Percentiles rank a stretch among this genome's conserved stretches.
Evolutionary conservation across 1,139 yeast genomes (phyloP).

Genomic region (Pneumocystis wakefieldiae): DNA sequence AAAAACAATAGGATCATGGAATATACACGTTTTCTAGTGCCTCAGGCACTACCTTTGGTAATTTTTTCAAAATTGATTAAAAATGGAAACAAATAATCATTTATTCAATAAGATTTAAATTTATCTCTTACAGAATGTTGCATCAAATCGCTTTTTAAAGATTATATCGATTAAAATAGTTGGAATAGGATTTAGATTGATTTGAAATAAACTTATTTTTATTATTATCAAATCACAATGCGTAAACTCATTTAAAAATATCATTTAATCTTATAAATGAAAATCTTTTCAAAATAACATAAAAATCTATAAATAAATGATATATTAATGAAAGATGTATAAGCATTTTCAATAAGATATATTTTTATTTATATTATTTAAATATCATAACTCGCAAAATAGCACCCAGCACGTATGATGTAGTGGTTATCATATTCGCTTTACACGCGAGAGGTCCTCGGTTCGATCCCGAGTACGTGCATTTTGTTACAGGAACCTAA

Average conservation of each 20-base stretch:
- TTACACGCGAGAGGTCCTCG: conserved; percentile 1
- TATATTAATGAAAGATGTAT: not conserved
- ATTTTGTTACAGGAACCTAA: not conserved
- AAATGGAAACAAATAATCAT: not conserved
- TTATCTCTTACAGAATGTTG: not conserved
- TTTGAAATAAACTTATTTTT: not conserved
- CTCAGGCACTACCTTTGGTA: not conserved
- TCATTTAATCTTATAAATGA: not conserved
- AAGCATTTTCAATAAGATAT: too few relatives aligned
- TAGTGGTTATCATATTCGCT: conserved; percentile 1
- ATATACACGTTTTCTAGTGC: not conserved
- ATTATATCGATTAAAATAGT: not conserved
- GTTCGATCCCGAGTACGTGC: conserved; percentile 1
- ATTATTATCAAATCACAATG: not conserved
- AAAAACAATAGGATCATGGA: not conserved
- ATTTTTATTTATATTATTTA: too few relatives aligned
- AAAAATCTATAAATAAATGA: not conserved
- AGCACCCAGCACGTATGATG: not conserved
- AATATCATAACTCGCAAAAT: too few relatives aligned
- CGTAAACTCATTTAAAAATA: not conserved
- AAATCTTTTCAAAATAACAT: not conserved
- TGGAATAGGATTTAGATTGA: not conserved
- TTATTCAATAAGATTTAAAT: not conserved
- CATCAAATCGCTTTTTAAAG: not conserved
- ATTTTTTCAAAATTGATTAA: not conserved